These are phyloP conservation scores for Aspergillus sergii DNA, from an alignment of 2,329 filamentous ascomycete genomes.

Conservation along the genomic window DNA sequence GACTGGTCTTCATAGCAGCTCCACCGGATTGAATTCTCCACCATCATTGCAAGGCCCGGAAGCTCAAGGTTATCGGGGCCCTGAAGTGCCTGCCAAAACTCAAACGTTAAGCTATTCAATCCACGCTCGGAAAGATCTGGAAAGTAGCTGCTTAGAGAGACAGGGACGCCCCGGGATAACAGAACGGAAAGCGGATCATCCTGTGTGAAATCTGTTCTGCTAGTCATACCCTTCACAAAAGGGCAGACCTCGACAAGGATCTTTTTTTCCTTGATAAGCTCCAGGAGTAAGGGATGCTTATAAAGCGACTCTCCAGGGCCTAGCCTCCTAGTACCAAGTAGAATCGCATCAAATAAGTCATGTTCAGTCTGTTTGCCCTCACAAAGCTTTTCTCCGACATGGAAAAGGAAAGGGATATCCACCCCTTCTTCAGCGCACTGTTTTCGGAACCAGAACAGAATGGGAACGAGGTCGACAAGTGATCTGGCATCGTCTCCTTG, in stretches of 20 bases:
- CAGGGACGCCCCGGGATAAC: conserved; percentile 79
- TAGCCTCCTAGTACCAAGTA: conserved; percentile 84
- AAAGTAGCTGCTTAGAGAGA: conserved; percentile 86
- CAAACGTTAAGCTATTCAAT: conserved; percentile 79
- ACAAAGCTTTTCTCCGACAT: conserved; percentile 85
- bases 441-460: conserved; percentile 93
- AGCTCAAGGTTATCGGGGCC: conserved; percentile 90
- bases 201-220: conserved; percentile 74
- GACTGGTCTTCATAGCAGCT: conserved; percentile 82
- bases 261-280: conserved; percentile 84
- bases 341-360: conserved; percentile 86
- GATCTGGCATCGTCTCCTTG: conserved; percentile 80
- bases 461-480: conserved; percentile 74
- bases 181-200: conserved; percentile 81
- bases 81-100: conserved; percentile 92
- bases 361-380: conserved; percentile 74
- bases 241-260: conserved; percentile 90
- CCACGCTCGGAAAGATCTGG: conserved; percentile 86
- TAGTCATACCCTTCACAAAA: conserved; percentile 84
- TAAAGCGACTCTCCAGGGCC: conserved; percentile 86
- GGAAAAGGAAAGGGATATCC: conserved; percentile 92
- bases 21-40: conserved; percentile 92
- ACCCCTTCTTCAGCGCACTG: conserved; percentile 76
- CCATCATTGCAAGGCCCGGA: conserved; percentile 80
- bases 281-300: conserved; percentile 86